These are phyloP conservation scores for Knoxdaviesia capensis DNA, from an alignment of 2,329 filamentous ascomycete genomes.

Conservation along the genomic window DNA sequence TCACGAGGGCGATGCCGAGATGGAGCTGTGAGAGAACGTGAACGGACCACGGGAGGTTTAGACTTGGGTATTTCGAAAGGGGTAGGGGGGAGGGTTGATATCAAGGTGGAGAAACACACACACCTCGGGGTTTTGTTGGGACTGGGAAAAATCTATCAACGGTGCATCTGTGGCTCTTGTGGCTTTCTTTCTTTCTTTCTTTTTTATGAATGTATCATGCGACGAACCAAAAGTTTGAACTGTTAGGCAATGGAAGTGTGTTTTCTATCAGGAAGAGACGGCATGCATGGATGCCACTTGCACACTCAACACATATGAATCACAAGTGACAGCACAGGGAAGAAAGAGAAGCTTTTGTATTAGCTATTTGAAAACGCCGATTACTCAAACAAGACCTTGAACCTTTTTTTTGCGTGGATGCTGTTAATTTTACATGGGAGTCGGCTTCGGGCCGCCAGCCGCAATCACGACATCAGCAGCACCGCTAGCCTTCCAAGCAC, in stretches of 20 bases:
- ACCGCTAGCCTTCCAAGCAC: slow-evolving; percentile 81
- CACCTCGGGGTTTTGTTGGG: neutral
- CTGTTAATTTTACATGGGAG: no score
- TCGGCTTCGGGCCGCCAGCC: slow-evolving; percentile 35
- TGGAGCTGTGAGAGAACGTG: slow-evolving; percentile 4
- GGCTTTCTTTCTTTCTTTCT: neutral
- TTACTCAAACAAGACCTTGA: no score
- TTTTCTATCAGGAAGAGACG: no score
- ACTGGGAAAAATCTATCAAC: neutral
- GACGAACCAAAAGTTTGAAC: no score
- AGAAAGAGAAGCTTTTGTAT: neutral
- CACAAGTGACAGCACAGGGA: no score
- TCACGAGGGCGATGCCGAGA: slow-evolving; percentile 4
- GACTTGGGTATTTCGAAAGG: no score
- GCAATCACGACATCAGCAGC: slow-evolving; percentile 40
- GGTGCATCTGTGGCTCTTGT: neutral
- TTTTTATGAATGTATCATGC: no score
- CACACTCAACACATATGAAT: no score
- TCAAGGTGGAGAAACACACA: neutral
- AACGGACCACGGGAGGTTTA: neutral
- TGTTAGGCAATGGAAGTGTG: no score
- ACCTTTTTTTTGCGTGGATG: no score
- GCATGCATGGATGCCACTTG: no score
- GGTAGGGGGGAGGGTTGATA: neutral
- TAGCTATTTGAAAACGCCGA: no score